Percentiles rank a stretch among this genome's conserved stretches.
These are phyloP conservation scores for Uncinocarpus reesii DNA, from an alignment of 2,329 filamentous ascomycete species.

Conservation along the genomic window DNA sequence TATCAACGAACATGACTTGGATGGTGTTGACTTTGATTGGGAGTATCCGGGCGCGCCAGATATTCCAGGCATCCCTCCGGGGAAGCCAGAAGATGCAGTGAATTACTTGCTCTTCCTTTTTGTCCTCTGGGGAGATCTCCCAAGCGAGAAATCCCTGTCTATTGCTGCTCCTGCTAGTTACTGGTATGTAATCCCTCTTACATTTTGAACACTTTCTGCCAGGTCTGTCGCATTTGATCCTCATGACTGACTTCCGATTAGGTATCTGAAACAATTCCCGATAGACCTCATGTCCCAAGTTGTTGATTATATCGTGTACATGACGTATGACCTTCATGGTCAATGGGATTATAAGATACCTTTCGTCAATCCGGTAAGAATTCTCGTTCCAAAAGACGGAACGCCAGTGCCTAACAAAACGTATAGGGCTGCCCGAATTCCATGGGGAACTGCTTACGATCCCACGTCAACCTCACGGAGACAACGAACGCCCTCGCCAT, in stretches of 20 bases:
- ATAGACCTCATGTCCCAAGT: slow-evolving; percentile 20
- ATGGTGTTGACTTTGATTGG: slow-evolving; percentile 34
- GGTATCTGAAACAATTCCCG: slow-evolving; percentile 25
- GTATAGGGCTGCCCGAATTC: not conserved
- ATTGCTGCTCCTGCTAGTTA: slow-evolving; percentile 24
- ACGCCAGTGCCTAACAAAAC: slow-evolving; percentile 8
- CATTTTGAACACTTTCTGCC: too few species aligned
- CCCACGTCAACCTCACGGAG: slow-evolving; percentile 35
- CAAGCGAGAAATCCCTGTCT: slow-evolving; percentile 18
- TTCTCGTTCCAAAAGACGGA: too few species aligned
- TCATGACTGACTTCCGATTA: too few species aligned
- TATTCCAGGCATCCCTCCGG: slow-evolving; percentile 28
- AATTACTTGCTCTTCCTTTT: slow-evolving; percentile 29
- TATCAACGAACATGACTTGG: slow-evolving; percentile 31
- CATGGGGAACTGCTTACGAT: slow-evolving; percentile 28
- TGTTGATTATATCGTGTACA: slow-evolving; percentile 28
- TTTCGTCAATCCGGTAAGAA: too few species aligned
- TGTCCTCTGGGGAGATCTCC: slow-evolving; percentile 3
- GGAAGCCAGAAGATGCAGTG: slow-evolving; percentile 20
- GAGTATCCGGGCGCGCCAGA: slow-evolving; percentile 30
- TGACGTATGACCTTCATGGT: slow-evolving; percentile 31
- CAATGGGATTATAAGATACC: slow-evolving; percentile 24
- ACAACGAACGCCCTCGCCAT: slow-evolving; percentile 27
- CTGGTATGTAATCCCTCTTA: too few species aligned
- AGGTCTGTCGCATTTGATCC: too few species aligned